Percentiles rank a stretch among this genome's conserved stretches.
Evolutionary conservation across 2,329 filamentous ascomycete species (phyloP).

Genomic region (Trichoderma lentiforme): DNA sequence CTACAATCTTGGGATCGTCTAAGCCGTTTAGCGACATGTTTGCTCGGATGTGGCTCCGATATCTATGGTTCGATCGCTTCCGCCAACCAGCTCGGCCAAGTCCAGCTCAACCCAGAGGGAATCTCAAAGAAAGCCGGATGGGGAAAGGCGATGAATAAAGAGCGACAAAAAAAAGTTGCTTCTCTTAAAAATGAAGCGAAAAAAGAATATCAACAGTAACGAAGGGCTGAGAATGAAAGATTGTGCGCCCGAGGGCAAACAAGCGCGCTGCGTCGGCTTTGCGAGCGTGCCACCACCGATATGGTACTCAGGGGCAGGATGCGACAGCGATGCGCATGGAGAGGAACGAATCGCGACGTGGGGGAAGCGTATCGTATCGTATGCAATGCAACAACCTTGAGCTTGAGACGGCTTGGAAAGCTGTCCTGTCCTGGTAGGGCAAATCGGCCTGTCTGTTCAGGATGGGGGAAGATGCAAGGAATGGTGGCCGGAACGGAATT

Average conservation of each 20-base stretch:
- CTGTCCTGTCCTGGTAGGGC: background rate
- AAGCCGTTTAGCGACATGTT: slow-evolving; percentile 94
- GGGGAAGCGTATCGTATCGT: background rate
- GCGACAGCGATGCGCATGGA: slow-evolving; percentile 9
- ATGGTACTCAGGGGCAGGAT: slow-evolving; percentile 15
- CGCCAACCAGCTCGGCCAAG: slow-evolving; percentile 8
- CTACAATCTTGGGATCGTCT: slow-evolving; percentile 74
- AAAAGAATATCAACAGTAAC: background rate
- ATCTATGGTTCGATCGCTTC: background rate
- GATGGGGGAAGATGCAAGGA: background rate
- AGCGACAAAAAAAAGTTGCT: background rate
- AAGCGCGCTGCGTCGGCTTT: slow-evolving; percentile 16
- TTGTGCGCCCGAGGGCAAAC: background rate
- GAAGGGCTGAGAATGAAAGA: background rate
- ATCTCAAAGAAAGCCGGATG: background rate
- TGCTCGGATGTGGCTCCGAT: background rate
- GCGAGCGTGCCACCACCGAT: slow-evolving; percentile 12
- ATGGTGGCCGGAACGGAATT: slow-evolving; percentile 17
- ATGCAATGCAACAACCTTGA: background rate
- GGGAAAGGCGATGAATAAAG: background rate
- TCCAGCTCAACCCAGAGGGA: slow-evolving; percentile 11
- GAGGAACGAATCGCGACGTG: slow-evolving; percentile 9
- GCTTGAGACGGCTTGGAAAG: background rate
- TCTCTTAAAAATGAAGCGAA: background rate
- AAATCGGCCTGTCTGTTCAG: background rate